Evolutionary conservation across 257 asterid genomes (phyloP), one percentile per base, ranked within the genome.

Genomic region (Solanum commersonii): DNA sequence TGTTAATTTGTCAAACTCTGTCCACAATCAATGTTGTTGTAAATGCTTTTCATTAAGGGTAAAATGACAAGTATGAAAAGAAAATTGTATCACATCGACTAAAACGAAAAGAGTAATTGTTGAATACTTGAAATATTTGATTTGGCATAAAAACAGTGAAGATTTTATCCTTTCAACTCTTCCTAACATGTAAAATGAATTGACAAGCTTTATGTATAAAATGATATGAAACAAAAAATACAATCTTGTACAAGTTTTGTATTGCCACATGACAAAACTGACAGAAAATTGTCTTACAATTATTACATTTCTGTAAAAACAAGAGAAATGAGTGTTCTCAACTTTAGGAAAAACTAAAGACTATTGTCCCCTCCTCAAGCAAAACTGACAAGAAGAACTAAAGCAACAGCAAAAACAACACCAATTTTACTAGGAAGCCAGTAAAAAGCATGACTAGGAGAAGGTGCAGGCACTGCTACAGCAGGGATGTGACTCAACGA

Each of bases 381-480:
- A 84, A 88, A 63, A 90, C n/a, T 13, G 87, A 34, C 44, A 88
- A 85, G 42, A 70, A 87, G 38, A 87, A 76, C 76, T 70, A 90
- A 22, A 91, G 73, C 52, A 37, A 87, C 18, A 90, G 86, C 78
- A 31, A 87, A 83, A 38, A 67, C 89, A 59, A 81, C 7, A 81
- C 68, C 40, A 90, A 31, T 35, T 88, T 83, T 79, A 35, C 72
- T 71, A 29, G 67, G 14, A 25, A 83, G 12, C 88, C 46, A 70
- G 91, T 59, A 81, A 81, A 40, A 46, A 3, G 96, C 95, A 85
- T 60, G 49, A 85, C 87, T 92, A 14, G 95, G 94, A 85, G 98
- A 90, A 65, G 95, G 97, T 16, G 95, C 90, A 5, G 96, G 96
- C 31, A 89, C 87, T 5, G 89, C 38, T 70, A n/a, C 81, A 42